A percentile compares a stretch with the other conserved stretches of the same genome.
phyloP scores from a whole-genome alignment of 768 basidiomycete species.

The Tricholoma furcatifolium region DNA sequence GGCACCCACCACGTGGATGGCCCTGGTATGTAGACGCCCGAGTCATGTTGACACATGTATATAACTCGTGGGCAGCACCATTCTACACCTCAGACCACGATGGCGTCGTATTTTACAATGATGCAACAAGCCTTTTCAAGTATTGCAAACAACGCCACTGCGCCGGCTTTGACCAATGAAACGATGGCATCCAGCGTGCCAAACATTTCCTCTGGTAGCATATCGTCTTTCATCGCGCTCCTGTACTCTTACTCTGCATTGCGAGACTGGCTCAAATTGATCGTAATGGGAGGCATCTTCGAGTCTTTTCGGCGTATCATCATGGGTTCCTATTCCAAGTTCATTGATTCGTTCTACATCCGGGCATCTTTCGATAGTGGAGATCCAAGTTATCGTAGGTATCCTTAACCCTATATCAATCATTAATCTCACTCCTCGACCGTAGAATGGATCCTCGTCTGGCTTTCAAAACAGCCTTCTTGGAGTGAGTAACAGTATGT shows the following conservation, averaged over 20 bases:
- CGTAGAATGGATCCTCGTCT: constrained; percentile 57
- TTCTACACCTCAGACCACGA: neutral
- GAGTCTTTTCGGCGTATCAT: constrained; percentile 46
- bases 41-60: too few relatives aligned
- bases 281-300: constrained; percentile 50
- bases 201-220: constrained; percentile 4
- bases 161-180: neutral
- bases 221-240: constrained; percentile 16
- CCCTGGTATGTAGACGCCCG: too few relatives aligned
- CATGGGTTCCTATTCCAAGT: constrained; percentile 30
- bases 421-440: neutral
- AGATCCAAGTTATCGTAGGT: constrained; percentile 28
- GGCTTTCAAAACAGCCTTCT: constrained; percentile 54
- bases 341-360: constrained; percentile 46
- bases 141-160: neutral
- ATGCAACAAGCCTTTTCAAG: constrained; percentile 10
- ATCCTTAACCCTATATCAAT: neutral
- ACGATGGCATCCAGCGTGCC: constrained; percentile 10
- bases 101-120: constrained; percentile 10
- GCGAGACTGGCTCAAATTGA: constrained; percentile 51
- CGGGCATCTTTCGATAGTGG: constrained; percentile 48
- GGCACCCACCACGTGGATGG: too few relatives aligned
- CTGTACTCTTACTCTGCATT: constrained; percentile 41
- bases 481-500: constrained; percentile 40
- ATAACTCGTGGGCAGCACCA: too few relatives aligned